phyloP scores from a whole-genome alignment of 2,329 filamentous ascomycete species.

The Diaporthe sp. region DNA sequence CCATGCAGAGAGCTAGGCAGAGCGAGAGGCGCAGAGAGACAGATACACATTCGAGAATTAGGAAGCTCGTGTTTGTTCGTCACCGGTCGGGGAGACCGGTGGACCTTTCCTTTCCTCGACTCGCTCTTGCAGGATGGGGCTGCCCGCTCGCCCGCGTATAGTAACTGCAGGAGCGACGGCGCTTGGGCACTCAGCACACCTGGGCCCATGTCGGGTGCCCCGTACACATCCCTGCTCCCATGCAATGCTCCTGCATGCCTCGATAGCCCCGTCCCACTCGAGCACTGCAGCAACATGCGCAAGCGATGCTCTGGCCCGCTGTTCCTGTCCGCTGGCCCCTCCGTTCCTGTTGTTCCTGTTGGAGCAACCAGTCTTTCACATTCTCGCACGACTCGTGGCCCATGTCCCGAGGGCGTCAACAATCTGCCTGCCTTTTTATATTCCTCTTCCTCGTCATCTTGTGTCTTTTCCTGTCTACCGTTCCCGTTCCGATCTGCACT shows the following conservation, averaged over 20 bases:
- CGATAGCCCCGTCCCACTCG: conserved; percentile 13
- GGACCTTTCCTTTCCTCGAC: conserved; percentile 14
- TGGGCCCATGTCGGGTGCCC: not conserved
- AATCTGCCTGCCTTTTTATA: not conserved
- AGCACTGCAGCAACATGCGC: not conserved
- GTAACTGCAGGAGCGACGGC: conserved; percentile 15
- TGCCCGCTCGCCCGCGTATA: conserved; percentile 6
- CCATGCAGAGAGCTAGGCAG: not conserved
- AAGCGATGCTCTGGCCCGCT: conserved; percentile 30
- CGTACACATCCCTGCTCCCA: conserved; percentile 27
- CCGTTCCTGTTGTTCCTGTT: conserved; percentile 15
- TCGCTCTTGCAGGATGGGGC: conserved; percentile 3
- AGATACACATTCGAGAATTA: not conserved
- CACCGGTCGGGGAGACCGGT: conserved; percentile 1
- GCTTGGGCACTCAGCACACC: conserved; percentile 18
- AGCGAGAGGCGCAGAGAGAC: not conserved
- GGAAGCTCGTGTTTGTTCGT: conserved; percentile 14
- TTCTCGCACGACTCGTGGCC: conserved; percentile 16
- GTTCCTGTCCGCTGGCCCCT: conserved; percentile 32
- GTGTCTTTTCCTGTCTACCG: not conserved
- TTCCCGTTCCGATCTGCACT: not conserved
- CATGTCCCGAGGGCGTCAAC: conserved; percentile 19
- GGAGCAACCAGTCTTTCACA: conserved; percentile 4
- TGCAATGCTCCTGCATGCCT: conserved; percentile 30
- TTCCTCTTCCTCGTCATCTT: conserved; percentile 1